Base-by-base conservation (phyloP, 73 alveolate species). In the Tetrahymena elliotti region DNA sequence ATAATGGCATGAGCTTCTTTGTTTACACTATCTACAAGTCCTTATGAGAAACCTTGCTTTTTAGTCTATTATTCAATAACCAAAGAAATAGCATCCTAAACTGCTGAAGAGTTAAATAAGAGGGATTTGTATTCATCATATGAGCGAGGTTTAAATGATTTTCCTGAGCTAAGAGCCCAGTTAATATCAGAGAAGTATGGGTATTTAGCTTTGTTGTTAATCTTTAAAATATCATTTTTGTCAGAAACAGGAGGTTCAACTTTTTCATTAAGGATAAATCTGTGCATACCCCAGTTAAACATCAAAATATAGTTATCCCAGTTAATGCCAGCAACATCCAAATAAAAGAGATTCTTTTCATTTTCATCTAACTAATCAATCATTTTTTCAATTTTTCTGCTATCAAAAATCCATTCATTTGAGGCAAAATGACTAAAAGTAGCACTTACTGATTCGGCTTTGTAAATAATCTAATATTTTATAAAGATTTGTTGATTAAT, bases 321-420 rank as follows among this genome's bases (percentile, higher is more conserved):
- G 94, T 97, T 97, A 68, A 98, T 93, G 24, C 93, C 53, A n/a
- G 96, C 88, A 15, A 97, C 97, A 93, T 98, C 99, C 22, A 97
- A 92, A 84, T 97, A 94, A 93, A 96, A 97, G 18, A 38, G 83
- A 20, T 93, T 33, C 88, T 84, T 84, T 11, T 97, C 99, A 13
- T 94, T 97, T 31, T 92, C 96, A 40, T 37, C 52, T 34, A 96
- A 82, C 34, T 20, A 37, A 22, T 92, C 94, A 37, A 37, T 52
- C 33, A 98, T 52, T 18, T 94, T 83, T 40, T 93, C 93, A 31
- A 95, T 82, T 35, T 95, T 97, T 27, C 96, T 94, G 84, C 94
- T 95, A 53, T 96, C 98, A 94, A 98, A 98, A 24, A 98, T 98
- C 99, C 99, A 98, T 93, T 98, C 99, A 53, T 92, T 95, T 6